Evolutionary conservation across 495 filamentous ascomycete species (phyloP).

Genomic region (Daldinia bambusicola): DNA sequence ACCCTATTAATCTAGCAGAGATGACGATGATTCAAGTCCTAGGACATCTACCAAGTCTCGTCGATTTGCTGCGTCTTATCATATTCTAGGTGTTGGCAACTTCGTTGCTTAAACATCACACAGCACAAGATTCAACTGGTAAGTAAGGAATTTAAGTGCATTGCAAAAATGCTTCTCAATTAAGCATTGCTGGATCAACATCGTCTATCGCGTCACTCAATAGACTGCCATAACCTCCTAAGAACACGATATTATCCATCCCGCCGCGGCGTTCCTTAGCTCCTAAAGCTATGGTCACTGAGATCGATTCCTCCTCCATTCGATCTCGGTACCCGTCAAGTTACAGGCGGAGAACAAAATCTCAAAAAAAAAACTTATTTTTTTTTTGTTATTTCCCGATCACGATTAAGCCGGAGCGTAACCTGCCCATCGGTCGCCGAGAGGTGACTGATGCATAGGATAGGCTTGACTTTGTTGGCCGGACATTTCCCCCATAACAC

Average conservation of each 20-base stretch:
- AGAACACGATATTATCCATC: slow-evolving; percentile 20
- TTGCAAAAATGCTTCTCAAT: too few relatives aligned
- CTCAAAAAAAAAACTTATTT: not conserved
- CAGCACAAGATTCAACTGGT: too few relatives aligned
- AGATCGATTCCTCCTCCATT: slow-evolving; percentile 55
- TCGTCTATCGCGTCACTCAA: not conserved
- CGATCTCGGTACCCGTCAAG: slow-evolving; percentile 56
- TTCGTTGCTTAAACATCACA: too few relatives aligned
- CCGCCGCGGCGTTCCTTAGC: slow-evolving; percentile 50
- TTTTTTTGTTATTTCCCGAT: slow-evolving; percentile 54
- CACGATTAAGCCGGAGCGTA: slow-evolving; percentile 97
- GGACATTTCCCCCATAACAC: slow-evolving; percentile 53
- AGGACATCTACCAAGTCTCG: too few relatives aligned
- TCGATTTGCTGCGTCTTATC: too few relatives aligned
- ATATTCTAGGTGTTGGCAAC: too few relatives aligned
- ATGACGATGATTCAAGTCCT: too few relatives aligned
- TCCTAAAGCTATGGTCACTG: slow-evolving; percentile 57
- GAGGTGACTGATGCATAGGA: slow-evolving; percentile 81
- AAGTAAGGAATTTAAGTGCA: too few relatives aligned
- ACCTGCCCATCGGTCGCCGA: slow-evolving; percentile 72
- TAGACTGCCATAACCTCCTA: not conserved
- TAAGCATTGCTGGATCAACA: too few relatives aligned
- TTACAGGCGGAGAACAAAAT: slow-evolving; percentile 59
- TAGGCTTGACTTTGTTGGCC: slow-evolving; percentile 92
- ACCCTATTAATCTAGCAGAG: too few relatives aligned